These are phyloP conservation scores for Xerocomus minutiporus DNA, from an alignment of 1,284 basidiomycete species.

Conservation along the genomic window DNA sequence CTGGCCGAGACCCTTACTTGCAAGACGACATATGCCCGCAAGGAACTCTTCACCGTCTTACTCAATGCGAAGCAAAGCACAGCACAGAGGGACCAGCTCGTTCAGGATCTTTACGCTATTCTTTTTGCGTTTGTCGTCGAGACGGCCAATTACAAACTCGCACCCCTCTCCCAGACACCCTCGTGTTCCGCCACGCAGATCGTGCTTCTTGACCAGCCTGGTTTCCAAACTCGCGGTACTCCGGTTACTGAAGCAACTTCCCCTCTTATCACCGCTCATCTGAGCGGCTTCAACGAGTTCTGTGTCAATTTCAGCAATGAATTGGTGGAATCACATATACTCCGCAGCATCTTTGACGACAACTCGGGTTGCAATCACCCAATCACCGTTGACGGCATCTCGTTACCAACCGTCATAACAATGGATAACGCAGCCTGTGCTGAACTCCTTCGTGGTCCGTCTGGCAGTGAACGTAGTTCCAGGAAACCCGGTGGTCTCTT, in stretches of 20 bases:
- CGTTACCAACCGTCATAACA: slow-evolving; percentile 60
- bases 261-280: slow-evolving; percentile 72
- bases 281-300: slow-evolving; percentile 86
- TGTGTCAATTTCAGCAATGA: slow-evolving; percentile 85
- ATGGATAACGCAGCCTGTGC: slow-evolving; percentile 79
- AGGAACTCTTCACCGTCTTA: slow-evolving; percentile 82
- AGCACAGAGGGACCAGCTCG: slow-evolving; percentile 73
- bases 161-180: slow-evolving; percentile 50
- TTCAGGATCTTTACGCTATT: slow-evolving; percentile 88
- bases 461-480: slow-evolving; percentile 58
- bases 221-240: slow-evolving; percentile 75
- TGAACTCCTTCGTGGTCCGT: slow-evolving; percentile 78
- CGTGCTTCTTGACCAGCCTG: slow-evolving; percentile 75
- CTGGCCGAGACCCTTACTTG: slow-evolving; percentile 75
- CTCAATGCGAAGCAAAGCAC: slow-evolving; percentile 70
- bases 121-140: slow-evolving; percentile 91
- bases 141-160: slow-evolving; percentile 82
- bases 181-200: slow-evolving; percentile 60
- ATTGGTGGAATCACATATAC: slow-evolving; percentile 74
- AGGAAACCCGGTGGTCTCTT: slow-evolving; percentile 77
- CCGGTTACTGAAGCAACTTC: slow-evolving; percentile 54
- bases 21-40: slow-evolving; percentile 80
- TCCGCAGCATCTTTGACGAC: slow-evolving; percentile 75
- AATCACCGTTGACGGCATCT: slow-evolving; percentile 68
- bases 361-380: slow-evolving; percentile 58